Base-by-base conservation (phyloP, 1,139 yeast species). In the Sugiyamaella xylanicola region DNA sequence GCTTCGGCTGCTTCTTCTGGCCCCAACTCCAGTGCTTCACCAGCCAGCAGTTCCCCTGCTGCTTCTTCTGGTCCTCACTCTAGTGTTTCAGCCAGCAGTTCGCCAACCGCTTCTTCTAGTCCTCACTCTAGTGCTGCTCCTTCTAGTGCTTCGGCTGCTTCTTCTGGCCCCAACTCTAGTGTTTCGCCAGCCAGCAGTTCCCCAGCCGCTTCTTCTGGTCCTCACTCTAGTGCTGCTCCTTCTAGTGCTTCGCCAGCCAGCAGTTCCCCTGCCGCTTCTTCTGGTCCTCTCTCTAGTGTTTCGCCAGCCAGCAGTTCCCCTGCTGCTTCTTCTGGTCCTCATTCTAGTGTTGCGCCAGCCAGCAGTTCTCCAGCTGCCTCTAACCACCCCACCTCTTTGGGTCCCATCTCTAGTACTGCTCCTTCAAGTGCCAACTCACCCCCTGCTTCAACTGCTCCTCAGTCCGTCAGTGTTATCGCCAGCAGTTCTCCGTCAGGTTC, bases 81-180 rank as follows among this genome's bases (percentile, higher is more conserved):
- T 25, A 25, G 29, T 9, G 29, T n/a, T n/a, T n/a, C n/a, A n/a
- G n/a, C n/a, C n/a, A n/a, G n/a, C n/a, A n/a, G n/a, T n/a, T n/a
- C n/a, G n/a, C n/a, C n/a, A n/a, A n/a, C n/a, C n/a, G n/a, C n/a
- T n/a, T n/a, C n/a, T n/a, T n/a, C n/a, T n/a, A n/a, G n/a, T n/a
- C n/a, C n/a, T n/a, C n/a, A n/a, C n/a, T n/a, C n/a, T n/a, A n/a
- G n/a, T n/a, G n/a, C n/a, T n/a, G n/a, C n/a, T n/a, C n/a, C n/a
- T n/a, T n/a, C n/a, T n/a, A n/a, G 36, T 46, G 11, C 49, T 9
- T 15, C 25, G 11, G 45, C 51, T 25, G 17, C 44, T 27, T 13
- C 39, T 17, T 5, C 29, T 13, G 17, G 46, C 29, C 8, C 29
- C 5, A 9, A n/a, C n/a, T n/a, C n/a, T n/a, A n/a, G n/a, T n/a